phyloP scores from a whole-genome alignment of 2,329 filamentous ascomycete species.

The Fusarium nematophilum region DNA sequence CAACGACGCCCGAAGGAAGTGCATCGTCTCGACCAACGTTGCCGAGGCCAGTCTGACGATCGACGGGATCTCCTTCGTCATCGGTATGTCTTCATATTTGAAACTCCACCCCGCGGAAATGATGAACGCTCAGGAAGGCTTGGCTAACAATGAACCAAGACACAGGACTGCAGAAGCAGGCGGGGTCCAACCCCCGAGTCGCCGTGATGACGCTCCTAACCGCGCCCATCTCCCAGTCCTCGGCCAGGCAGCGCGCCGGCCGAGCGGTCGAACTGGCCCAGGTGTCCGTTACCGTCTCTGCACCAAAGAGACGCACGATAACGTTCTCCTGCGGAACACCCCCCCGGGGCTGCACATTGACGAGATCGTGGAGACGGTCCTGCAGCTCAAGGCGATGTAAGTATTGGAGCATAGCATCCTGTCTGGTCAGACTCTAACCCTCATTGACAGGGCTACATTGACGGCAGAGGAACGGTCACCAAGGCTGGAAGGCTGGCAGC shows the following conservation, averaged over 20 bases:
- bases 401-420: neutral
- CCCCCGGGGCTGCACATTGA: too few species aligned
- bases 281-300: too few species aligned
- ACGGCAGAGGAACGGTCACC: neutral
- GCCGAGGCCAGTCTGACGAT: conserved; percentile 98
- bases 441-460: neutral
- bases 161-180: conserved; percentile 97
- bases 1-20: conserved; percentile 87
- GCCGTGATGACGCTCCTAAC: conserved; percentile 97
- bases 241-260: too few species aligned
- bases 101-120: too few species aligned
- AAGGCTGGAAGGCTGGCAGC: neutral
- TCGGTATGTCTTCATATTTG: conserved; percentile 96
- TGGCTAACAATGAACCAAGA: too few species aligned
- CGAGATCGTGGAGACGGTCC: too few species aligned
- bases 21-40: conserved; percentile 97
- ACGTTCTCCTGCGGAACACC: too few species aligned
- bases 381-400: neutral
- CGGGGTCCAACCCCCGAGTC: conserved; percentile 93
- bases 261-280: too few species aligned
- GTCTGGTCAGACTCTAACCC: neutral
- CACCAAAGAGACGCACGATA: too few species aligned
- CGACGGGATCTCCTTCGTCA: conserved; percentile 73
- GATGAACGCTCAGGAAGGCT: too few species aligned
- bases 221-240: too few species aligned